phyloP scores from a whole-genome alignment of 1,284 basidiomycete genomes.

The Volvariella volvacea region DNA sequence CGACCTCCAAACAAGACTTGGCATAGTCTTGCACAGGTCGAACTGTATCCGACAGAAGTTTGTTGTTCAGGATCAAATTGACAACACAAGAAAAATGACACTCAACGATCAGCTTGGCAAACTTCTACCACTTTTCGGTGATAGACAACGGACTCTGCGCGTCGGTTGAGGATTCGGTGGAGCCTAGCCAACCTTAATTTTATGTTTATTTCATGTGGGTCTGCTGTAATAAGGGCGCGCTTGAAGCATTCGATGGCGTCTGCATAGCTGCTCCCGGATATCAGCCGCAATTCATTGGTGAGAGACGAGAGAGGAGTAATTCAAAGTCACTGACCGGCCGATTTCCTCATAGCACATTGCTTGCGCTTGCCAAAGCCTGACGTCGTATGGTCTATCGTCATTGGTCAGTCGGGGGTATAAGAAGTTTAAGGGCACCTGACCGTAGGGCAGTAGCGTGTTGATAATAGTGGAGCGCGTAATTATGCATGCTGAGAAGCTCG shows the following conservation, averaged over 20 bases:
- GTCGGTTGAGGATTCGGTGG: constrained; percentile 62
- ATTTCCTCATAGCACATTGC: constrained; percentile 93
- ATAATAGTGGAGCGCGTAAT: constrained; percentile 95
- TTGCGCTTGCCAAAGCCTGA: constrained; percentile 93
- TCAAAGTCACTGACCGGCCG: constrained; percentile 47
- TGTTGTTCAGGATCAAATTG: constrained; percentile 10
- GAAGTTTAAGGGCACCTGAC: constrained; percentile 32
- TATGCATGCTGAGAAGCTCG: constrained; percentile 93
- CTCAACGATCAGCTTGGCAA: constrained; percentile 53
- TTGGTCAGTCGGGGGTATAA: constrained; percentile 4
- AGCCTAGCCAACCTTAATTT: constrained; percentile 77
- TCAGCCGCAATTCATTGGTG: background rate
- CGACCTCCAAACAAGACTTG: constrained; percentile 75
- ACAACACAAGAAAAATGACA: constrained; percentile 16
- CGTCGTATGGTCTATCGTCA: constrained; percentile 81
- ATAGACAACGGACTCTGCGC: constrained; percentile 60
- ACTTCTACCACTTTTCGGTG: constrained; percentile 72
- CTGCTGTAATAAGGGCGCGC: constrained; percentile 81
- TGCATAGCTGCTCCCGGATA: constrained; percentile 42
- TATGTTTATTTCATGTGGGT: constrained; percentile 70
- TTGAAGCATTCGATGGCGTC: constrained; percentile 89
- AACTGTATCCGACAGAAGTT: constrained; percentile 29
- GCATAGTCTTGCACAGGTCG: constrained; percentile 70
- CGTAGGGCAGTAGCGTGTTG: constrained; percentile 91
- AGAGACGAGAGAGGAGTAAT: background rate